Conservation (phyloP, 2,329 filamentous ascomycete genomes). For the Davidsoniella australis region DNA sequence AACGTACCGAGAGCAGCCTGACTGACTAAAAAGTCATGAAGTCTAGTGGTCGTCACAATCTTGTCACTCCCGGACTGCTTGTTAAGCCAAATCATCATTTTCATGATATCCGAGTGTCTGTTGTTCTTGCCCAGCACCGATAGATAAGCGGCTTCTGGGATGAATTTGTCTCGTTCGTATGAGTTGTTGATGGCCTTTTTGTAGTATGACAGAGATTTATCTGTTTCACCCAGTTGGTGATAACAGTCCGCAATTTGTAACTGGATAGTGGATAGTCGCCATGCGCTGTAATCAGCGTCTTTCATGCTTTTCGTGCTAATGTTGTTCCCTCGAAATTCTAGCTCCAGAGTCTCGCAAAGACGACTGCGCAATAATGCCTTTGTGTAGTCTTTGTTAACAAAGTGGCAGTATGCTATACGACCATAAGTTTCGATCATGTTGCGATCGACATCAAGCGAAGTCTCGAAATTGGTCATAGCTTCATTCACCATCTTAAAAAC, state of each 20-base stretch:
- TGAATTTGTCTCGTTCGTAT: constrained; percentile 20
- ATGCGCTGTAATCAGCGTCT: constrained; percentile 19
- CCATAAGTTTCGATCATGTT: constrained; percentile 24
- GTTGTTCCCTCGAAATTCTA: constrained; percentile 15
- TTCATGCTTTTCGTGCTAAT: constrained; percentile 15
- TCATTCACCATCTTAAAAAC: constrained; percentile 21
- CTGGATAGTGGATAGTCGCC: constrained; percentile 26
- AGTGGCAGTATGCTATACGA: constrained; percentile 26
- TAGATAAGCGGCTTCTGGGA: constrained; percentile 23
- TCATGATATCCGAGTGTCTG: constrained; percentile 21
- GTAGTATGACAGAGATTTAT: constrained; percentile 22
- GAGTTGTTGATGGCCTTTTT: constrained; percentile 20
- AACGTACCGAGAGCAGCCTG: constrained; percentile 20
- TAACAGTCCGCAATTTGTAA: constrained; percentile 23
- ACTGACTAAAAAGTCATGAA: constrained; percentile 22
- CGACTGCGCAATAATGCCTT: constrained; percentile 22
- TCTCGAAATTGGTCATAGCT: constrained; percentile 22
- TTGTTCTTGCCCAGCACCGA: constrained; percentile 23
- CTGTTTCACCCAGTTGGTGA: constrained; percentile 19
- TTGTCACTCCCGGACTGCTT: constrained; percentile 14
- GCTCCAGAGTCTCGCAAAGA: constrained; percentile 20
- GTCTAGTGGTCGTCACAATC: constrained; percentile 12
- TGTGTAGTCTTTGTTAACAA: constrained; percentile 20
- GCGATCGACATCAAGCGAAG: constrained; percentile 21
- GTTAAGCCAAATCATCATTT: constrained; percentile 21